Percentiles rank a stretch among this genome's conserved stretches.
Conservation (phyloP, 345 rosid genomes). For the Murraya paniculata region DNA sequence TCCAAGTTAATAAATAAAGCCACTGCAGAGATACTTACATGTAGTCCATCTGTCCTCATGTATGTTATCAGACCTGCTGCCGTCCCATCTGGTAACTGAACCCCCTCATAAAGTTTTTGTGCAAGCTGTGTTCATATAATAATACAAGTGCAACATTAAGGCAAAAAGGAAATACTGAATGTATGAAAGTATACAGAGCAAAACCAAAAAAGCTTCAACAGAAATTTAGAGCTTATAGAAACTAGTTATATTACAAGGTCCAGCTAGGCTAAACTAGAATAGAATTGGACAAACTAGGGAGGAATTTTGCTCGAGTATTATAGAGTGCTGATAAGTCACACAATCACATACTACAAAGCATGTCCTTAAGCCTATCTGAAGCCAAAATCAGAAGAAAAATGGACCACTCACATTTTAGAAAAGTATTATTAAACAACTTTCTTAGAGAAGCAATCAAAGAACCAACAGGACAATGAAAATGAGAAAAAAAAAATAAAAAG, state of each 20-base stretch:
- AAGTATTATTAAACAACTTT: neutral
- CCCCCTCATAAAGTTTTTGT: slow-evolving; percentile 93
- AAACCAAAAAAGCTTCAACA: neutral
- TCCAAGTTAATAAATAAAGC: neutral
- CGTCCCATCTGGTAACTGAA: slow-evolving; percentile 66
- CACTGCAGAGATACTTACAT: slow-evolving; percentile 55
- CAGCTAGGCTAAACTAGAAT: neutral
- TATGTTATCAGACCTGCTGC: slow-evolving; percentile 90
- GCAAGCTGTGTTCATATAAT: slow-evolving; percentile 67
- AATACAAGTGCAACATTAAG: slow-evolving; percentile 17
- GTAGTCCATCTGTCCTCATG: slow-evolving; percentile 93
- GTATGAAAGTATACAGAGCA: neutral
- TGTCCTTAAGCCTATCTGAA: neutral
- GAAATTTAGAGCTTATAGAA: neutral
- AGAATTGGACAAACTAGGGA: neutral
- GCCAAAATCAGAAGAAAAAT: neutral
- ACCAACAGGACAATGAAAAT: neutral
- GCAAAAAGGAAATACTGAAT: neutral
- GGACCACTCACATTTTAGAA: slow-evolving; percentile 1
- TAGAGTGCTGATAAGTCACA: neutral
- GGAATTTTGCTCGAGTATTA: neutral
- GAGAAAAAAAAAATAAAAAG: neutral
- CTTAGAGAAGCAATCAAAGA: neutral
- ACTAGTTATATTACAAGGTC: neutral
- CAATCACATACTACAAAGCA: neutral